These are phyloP conservation scores for Wickerhamiella kazuoi DNA, from an alignment of 805 yeast genomes.

Conservation along the genomic window DNA sequence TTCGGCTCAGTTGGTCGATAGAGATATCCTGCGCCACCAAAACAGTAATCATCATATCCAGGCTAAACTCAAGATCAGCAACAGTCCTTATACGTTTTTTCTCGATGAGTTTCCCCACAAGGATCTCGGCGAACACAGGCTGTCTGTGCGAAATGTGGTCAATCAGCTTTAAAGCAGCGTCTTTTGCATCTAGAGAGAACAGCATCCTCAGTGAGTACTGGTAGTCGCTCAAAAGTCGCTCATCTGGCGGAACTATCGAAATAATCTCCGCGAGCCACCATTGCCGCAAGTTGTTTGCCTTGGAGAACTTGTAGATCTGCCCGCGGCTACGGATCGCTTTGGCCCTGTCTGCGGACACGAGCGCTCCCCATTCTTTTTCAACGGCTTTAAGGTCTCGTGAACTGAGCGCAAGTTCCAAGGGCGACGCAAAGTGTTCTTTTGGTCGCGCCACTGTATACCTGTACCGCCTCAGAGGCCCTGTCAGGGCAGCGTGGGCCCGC, in stretches of 20 bases:
- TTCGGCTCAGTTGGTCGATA: not conserved
- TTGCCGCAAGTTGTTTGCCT: not conserved
- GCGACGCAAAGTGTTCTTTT: not conserved
- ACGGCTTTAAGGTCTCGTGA: not conserved
- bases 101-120: not conserved
- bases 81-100: not conserved
- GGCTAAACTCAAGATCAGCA: not conserved
- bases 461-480: not conserved
- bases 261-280: not conserved
- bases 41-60: not conserved
- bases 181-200: constrained; percentile 1
- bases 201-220: constrained; percentile 8
- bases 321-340: not conserved
- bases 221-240: constrained; percentile 8
- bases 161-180: constrained; percentile 1
- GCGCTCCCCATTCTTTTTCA: not conserved
- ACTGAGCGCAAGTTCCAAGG: not conserved
- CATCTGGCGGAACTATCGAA: constrained; percentile 3
- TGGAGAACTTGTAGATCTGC: not conserved
- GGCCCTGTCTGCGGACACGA: not conserved
- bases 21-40: not conserved
- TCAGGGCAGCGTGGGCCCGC: not conserved
- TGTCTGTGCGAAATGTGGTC: constrained; percentile 2
- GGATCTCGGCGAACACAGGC: constrained; percentile 5
- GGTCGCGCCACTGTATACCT: not conserved